A percentile compares a stretch with the other conserved stretches of the same genome.
Conservation (phyloP, 192 early-diverging fungal genomes). For the Helicostylum pulchrum region DNA sequence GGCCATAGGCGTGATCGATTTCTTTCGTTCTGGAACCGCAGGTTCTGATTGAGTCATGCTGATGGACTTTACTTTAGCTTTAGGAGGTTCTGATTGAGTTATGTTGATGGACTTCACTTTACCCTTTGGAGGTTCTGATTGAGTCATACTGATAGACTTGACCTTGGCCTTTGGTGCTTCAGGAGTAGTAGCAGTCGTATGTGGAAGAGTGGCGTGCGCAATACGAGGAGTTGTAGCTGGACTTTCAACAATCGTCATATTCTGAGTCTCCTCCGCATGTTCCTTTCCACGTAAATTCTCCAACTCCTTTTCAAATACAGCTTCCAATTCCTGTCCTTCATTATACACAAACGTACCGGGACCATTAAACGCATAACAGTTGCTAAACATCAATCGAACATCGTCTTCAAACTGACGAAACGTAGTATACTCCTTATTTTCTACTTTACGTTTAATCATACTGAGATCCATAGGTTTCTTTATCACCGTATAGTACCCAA, state of each 20-base stretch:
- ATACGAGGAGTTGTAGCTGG: constrained; percentile 22
- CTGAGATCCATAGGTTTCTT: constrained; percentile 53
- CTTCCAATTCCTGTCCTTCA: constrained; percentile 53
- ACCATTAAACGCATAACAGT: constrained; percentile 64
- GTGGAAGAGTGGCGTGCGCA: not conserved
- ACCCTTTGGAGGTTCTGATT: not conserved
- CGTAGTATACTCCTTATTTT: constrained; percentile 35
- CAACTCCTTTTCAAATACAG: constrained; percentile 50
- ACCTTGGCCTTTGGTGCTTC: constrained; percentile 6
- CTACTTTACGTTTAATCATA: constrained; percentile 49
- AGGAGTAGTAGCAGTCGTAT: not conserved
- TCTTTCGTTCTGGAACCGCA: not conserved
- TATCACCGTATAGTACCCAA: constrained; percentile 62
- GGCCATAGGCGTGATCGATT: not conserved
- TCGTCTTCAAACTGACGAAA: constrained; percentile 50
- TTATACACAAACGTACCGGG: constrained; percentile 57
- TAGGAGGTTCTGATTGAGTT: constrained; percentile 1
- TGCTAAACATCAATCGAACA: constrained; percentile 50
- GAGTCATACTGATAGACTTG: not conserved
- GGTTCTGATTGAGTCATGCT: not conserved
- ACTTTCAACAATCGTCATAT: constrained; percentile 49
- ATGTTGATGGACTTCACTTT: constrained; percentile 8
- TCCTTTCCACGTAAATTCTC: constrained; percentile 27
- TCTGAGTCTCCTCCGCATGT: constrained; percentile 31
- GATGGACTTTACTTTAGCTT: constrained; percentile 13